A percentile compares a stretch with the other conserved stretches of the same genome.
These are phyloP conservation scores for Mortierella hygrophila DNA, from an alignment of 192 early-diverging fungal genomes.

Conservation along the genomic window DNA sequence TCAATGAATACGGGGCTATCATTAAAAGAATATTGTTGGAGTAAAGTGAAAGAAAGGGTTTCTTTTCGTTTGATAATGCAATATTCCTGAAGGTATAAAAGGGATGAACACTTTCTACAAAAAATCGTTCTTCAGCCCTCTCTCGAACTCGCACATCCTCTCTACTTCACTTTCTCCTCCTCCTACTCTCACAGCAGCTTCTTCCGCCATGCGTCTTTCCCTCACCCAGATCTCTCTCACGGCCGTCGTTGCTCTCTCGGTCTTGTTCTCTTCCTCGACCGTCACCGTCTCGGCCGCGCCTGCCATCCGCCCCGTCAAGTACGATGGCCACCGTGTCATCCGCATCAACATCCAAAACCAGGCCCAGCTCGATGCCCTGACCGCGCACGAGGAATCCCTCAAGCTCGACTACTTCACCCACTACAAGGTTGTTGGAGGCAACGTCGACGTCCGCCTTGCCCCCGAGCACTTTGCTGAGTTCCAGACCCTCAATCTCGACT, in stretches of 20 bases:
- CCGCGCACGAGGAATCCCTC: constrained; percentile 26
- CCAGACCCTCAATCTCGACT: constrained; percentile 33
- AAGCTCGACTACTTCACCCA: constrained; percentile 38
- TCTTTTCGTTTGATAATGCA: neutral
- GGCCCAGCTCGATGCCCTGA: constrained; percentile 29
- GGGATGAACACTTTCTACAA: neutral
- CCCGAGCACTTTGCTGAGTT: constrained; percentile 36
- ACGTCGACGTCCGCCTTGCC: constrained; percentile 50
- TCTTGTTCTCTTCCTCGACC: constrained; percentile 21
- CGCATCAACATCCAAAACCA: constrained; percentile 51
- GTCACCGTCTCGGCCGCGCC: constrained; percentile 6
- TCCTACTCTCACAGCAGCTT: neutral
- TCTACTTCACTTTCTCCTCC: neutral
- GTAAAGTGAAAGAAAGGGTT: neutral
- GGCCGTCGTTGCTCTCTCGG: constrained; percentile 34
- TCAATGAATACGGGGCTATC: neutral
- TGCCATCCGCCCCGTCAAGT: neutral
- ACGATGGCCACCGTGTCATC: constrained; percentile 51
- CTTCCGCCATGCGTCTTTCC: constrained; percentile 14
- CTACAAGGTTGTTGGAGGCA: constrained; percentile 41
- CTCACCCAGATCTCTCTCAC: constrained; percentile 32
- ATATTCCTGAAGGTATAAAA: neutral
- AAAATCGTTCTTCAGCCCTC: neutral
- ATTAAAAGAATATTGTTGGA: neutral
- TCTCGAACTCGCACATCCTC: neutral